phyloP scores from a whole-genome alignment of 1,284 basidiomycete species.

The Pseudozyma thailandica region DNA sequence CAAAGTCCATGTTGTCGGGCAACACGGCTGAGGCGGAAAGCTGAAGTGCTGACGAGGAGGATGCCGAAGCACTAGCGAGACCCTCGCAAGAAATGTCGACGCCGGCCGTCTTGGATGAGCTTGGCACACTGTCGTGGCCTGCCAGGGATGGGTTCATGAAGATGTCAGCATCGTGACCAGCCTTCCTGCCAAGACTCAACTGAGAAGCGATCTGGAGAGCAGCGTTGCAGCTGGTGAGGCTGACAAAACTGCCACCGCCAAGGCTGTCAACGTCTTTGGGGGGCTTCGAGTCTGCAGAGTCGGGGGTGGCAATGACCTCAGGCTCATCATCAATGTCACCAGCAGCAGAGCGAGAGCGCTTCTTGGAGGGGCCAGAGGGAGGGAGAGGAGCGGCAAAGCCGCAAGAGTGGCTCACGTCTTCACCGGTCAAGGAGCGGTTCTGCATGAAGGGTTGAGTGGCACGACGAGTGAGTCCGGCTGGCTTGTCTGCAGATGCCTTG shows the following conservation, averaged over 20 bases:
- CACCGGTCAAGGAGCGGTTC: conserved; percentile 49
- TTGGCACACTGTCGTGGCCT: conserved; percentile 10
- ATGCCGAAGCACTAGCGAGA: conserved; percentile 31
- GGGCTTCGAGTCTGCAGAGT: conserved; percentile 3
- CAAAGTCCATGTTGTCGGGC: conserved; percentile 34
- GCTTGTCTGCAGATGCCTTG: conserved; percentile 19
- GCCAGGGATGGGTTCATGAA: conserved; percentile 7
- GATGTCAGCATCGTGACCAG: conserved; percentile 12
- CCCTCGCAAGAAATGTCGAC: conserved; percentile 37
- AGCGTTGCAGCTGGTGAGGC: conserved; percentile 48
- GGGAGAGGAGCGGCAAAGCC: conserved; percentile 8
- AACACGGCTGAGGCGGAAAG: conserved; percentile 11
- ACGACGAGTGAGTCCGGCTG: conserved; percentile 12
- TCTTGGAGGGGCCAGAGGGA: conserved; percentile 28
- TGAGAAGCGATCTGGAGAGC: conserved; percentile 46
- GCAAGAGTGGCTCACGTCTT: conserved; percentile 17
- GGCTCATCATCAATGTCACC: conserved; percentile 17
- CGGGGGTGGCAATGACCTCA: conserved; percentile 1
- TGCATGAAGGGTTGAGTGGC: conserved; percentile 31
- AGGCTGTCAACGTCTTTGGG: conserved; percentile 26
- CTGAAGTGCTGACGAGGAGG: conserved; percentile 13
- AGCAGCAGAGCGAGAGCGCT: conserved; percentile 32
- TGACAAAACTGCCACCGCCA: conserved; percentile 40
- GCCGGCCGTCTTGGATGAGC: conserved; percentile 9
- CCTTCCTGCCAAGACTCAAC: conserved; percentile 23